A percentile compares a stretch with the other conserved stretches of the same genome.
phyloP scores from a whole-genome alignment of 83 land plant genomes.

The Diphasiastrum complanatum region DNA sequence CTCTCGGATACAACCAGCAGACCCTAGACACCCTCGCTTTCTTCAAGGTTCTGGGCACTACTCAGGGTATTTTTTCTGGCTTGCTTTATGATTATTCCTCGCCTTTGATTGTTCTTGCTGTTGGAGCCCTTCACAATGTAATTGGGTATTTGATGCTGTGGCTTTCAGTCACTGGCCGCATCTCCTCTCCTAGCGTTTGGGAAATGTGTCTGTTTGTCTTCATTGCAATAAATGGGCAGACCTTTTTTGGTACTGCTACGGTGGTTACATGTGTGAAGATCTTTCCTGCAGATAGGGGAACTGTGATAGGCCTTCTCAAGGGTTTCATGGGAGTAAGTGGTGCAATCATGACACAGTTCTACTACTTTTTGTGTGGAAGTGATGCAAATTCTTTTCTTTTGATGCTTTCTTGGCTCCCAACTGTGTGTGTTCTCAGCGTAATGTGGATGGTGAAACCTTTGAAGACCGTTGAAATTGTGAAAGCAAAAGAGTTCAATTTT shows the following conservation, averaged over 20 bases:
- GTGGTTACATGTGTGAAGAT: slow-evolving; percentile 29
- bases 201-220: slow-evolving; percentile 22
- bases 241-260: slow-evolving; percentile 19
- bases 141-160: slow-evolving; percentile 29
- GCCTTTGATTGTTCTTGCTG: slow-evolving; percentile 22
- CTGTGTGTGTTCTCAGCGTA: not conserved
- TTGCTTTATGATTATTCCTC: slow-evolving; percentile 21
- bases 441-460: slow-evolving; percentile 1
- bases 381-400: slow-evolving; percentile 4
- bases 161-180: slow-evolving; percentile 14
- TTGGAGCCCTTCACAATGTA: slow-evolving; percentile 24
- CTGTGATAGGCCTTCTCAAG: slow-evolving; percentile 31
- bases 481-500: not conserved
- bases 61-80: slow-evolving; percentile 30
- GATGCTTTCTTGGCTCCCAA: slow-evolving; percentile 13
- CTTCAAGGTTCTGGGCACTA: slow-evolving; percentile 32
- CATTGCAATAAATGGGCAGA: slow-evolving; percentile 26
- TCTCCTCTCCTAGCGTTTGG: slow-evolving; percentile 24
- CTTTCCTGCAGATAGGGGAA: slow-evolving; percentile 33
- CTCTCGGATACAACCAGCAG: slow-evolving; percentile 28
- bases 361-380: not conserved
- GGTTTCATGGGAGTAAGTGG: slow-evolving; percentile 31
- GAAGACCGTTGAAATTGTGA: not conserved
- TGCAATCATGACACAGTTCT: slow-evolving; percentile 20
- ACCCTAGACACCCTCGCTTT: slow-evolving; percentile 24